Conservation (phyloP, 345 rosid species). For the Gossypium raimondii region DNA sequence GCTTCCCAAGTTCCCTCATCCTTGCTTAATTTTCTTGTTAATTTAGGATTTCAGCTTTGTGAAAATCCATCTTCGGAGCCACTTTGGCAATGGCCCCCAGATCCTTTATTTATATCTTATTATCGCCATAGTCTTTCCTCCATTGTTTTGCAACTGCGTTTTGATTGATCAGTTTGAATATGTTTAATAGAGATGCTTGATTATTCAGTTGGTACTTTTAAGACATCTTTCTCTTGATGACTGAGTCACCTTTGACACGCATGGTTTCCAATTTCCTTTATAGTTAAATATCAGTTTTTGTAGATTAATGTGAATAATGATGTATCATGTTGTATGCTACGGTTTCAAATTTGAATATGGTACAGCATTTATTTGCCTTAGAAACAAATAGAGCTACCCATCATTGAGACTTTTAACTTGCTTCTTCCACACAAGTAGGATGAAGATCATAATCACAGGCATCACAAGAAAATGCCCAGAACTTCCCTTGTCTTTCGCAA, state of each 20-base stretch:
- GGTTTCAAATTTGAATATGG: not conserved
- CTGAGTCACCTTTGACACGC: not conserved
- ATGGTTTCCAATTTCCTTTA: not conserved
- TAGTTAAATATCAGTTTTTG: not conserved
- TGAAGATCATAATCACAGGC: conserved; percentile 79
- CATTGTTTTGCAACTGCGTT: not conserved
- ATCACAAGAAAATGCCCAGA: conserved; percentile 75
- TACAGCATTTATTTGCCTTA: not conserved
- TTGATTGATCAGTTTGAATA: no score
- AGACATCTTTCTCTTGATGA: not conserved
- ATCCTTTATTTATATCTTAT: no score
- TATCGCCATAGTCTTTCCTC: not conserved
- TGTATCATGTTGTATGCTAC: not conserved
- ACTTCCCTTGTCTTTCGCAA: conserved; percentile 59
- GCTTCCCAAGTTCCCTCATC: not conserved
- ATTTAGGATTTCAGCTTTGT: not conserved
- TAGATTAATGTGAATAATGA: not conserved
- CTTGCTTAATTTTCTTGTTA: not conserved
- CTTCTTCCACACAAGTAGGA: conserved; percentile 54
- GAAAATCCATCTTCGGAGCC: no score
- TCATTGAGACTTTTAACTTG: conserved; percentile 2
- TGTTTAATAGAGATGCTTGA: no score
- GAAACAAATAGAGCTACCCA: not conserved
- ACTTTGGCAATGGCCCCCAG: no score
- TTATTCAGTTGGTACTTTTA: not conserved